These are phyloP conservation scores for Quercus lobata DNA, from an alignment of 331 rosid genomes.

Conservation along the genomic window DNA sequence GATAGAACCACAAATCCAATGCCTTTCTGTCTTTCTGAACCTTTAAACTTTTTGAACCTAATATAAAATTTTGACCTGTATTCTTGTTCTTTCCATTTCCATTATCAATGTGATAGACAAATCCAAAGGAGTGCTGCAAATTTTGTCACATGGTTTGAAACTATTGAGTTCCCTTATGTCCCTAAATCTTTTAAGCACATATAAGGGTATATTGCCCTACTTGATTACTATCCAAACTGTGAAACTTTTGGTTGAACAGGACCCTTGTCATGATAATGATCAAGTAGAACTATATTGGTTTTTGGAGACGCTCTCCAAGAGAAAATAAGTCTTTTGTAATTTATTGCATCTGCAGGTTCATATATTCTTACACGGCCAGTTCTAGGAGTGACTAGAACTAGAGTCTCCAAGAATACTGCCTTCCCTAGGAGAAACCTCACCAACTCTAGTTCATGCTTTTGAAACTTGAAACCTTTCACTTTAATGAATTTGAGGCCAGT, in stretches of 20 bases:
- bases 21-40: neutral
- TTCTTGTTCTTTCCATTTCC: neutral
- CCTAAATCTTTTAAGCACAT: no score
- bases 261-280: neutral
- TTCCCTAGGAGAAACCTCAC: neutral
- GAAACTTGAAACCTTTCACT: conserved; percentile 4
- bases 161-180: no score
- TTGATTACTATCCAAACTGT: neutral
- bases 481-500: neutral
- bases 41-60: no score
- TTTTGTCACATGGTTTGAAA: no score
- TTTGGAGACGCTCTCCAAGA: neutral
- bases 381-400: conserved; percentile 1
- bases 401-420: neutral
- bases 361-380: neutral
- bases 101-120: neutral
- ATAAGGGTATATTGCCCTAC: no score
- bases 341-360: neutral
- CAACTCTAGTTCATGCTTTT: neutral
- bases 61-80: neutral
- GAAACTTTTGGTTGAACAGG: neutral
- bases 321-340: neutral
- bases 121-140: no score
- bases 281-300: neutral
- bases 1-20: neutral